phyloP scores from a whole-genome alignment of 495 filamentous ascomycete species.

The Penicillium lagena region DNA sequence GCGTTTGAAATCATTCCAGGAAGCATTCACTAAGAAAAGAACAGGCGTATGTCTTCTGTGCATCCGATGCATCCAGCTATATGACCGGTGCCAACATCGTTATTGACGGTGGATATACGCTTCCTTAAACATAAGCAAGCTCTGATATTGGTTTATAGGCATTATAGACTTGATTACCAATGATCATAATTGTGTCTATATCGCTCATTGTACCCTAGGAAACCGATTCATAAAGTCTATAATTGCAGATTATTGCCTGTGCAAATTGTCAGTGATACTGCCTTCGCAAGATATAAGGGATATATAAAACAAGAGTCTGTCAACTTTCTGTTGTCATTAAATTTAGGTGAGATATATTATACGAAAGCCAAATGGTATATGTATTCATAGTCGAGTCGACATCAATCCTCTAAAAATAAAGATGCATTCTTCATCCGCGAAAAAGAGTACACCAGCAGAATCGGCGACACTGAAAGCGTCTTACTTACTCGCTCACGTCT shows the following conservation, averaged over 20 bases:
- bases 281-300: neutral
- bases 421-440: too few relatives aligned
- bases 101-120: constrained; percentile 28
- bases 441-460: too few relatives aligned
- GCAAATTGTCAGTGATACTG: neutral
- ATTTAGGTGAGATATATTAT: too few relatives aligned
- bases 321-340: too few relatives aligned
- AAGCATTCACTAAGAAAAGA: neutral
- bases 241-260: constrained; percentile 13
- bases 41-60: constrained; percentile 26
- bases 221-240: constrained; percentile 16
- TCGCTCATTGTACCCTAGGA: constrained; percentile 3
- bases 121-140: constrained; percentile 3
- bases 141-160: too few relatives aligned
- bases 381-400: too few relatives aligned
- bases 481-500: too few relatives aligned
- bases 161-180: too few relatives aligned
- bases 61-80: constrained; percentile 29
- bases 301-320: constrained; percentile 5
- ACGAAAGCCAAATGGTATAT: too few relatives aligned
- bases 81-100: constrained; percentile 30
- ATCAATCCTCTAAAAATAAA: too few relatives aligned
- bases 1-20: neutral
- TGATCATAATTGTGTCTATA: too few relatives aligned
- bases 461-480: too few relatives aligned